A percentile compares a stretch with the other conserved stretches of the same genome.
Evolutionary conservation across 2,329 filamentous ascomycete genomes (phyloP).

Genomic region (Ceratocystis albifundus): DNA sequence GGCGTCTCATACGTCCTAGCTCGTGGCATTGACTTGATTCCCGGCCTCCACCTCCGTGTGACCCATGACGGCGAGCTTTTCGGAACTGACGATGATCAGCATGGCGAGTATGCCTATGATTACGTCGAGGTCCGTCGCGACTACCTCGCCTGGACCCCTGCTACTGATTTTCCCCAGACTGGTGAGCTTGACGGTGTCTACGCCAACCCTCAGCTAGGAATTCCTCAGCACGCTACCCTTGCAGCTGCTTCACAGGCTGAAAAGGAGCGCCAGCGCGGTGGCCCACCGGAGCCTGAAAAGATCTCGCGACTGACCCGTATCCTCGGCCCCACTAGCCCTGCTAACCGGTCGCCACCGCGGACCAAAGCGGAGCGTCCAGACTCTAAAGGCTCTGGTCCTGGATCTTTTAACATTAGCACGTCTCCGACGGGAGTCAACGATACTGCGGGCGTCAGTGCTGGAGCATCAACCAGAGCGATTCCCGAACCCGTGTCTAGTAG

Average conservation of each 20-base stretch:
- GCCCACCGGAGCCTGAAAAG: slow-evolving; percentile 14
- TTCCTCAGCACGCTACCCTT: slow-evolving; percentile 49
- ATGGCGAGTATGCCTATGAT: slow-evolving; percentile 82
- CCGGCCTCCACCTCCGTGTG: slow-evolving; percentile 67
- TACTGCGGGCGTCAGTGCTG: slow-evolving; percentile 3
- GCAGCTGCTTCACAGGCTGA: slow-evolving; percentile 27
- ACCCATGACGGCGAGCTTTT: slow-evolving; percentile 73
- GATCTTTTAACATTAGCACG: slow-evolving; percentile 5
- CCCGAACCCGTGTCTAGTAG: slow-evolving; percentile 1
- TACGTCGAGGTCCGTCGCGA: slow-evolving; percentile 82
- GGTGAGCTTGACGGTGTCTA: slow-evolving; percentile 37
- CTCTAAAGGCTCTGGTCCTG: not conserved
- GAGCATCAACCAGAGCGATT: slow-evolving; percentile 7
- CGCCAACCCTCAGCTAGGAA: slow-evolving; percentile 58
- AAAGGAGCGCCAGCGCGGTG: slow-evolving; percentile 23
- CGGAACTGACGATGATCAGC: slow-evolving; percentile 82
- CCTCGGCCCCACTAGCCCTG: slow-evolving; percentile 14
- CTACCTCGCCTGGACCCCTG: slow-evolving; percentile 75
- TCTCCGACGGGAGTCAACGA: not conserved
- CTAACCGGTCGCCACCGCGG: not conserved
- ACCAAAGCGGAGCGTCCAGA: slow-evolving; percentile 13
- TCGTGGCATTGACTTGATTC: slow-evolving; percentile 61
- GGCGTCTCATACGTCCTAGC: slow-evolving; percentile 62
- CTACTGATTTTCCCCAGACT: slow-evolving; percentile 33
- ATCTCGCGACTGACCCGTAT: slow-evolving; percentile 27